Evolutionary conservation across 208 protist genomes (phyloP), one percentile per base, ranked within the genome.

Genomic region (Acanthamoeba triangularis): DNA sequence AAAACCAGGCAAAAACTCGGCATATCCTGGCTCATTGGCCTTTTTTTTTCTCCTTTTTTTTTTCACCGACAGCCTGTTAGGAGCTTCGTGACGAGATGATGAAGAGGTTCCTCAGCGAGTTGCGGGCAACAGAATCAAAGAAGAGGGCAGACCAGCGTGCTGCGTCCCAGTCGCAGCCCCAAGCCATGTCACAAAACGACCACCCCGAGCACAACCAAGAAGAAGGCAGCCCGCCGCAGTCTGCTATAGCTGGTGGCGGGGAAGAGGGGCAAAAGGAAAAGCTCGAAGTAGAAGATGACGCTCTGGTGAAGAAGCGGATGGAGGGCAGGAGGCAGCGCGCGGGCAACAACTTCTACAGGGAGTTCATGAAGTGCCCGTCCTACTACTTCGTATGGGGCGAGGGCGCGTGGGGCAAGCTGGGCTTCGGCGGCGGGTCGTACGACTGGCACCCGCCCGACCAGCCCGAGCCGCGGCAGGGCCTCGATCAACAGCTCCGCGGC

Each of bases 371-470:
- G 72, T 4, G 23, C 8, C 72, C 72, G 8, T 80, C 72, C 35
- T 80, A 80, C 72, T 49, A 52, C 35, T 80, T 80, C 41, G 35
- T 80, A 14, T 80, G 72, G 72, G 72, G 72, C 33, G 35, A 49
- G 25, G 72, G 72, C 14, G 30, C 25, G 35, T 80, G 30, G 25
- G 72, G 72, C 16, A 80, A 80, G 72, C 72, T 80, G 72, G 72
- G 72, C 35, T 49, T 80, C 20, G 72, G 72, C 18, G 72, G 72
- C 8, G 20, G 3, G 14, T 25, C 30, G 1, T 20, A 80, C 14
- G 47, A 35, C 35, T 8, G 35, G 20, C 72, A 80, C 41, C 72
- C 72, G 35, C 72, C 72, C 33, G 72, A 80, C 41, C 7, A 80
- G 41, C 72, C 72, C 41, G 72, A 80, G 41, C 72, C 72, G 2